Conservation (phyloP, 2,329 filamentous ascomycete species). For the Cercospora sp. region DNA sequence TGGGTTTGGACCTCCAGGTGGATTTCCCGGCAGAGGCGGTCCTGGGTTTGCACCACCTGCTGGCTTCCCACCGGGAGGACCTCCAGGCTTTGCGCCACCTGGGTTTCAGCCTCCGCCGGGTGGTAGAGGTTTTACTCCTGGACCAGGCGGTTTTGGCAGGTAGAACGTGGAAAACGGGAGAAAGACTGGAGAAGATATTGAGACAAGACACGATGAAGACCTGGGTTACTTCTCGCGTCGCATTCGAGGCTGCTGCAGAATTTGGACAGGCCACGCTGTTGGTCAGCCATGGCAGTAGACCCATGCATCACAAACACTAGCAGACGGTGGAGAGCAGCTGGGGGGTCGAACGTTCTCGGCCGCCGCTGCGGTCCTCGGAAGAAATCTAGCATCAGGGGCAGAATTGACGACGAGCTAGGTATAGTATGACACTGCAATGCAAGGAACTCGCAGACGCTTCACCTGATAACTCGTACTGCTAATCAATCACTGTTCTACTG, state of each 20-base stretch:
- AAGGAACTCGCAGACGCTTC: not conserved
- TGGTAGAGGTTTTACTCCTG: conserved; percentile 37
- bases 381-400: conserved; percentile 21
- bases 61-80: conserved; percentile 36
- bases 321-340: not conserved
- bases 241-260: not conserved
- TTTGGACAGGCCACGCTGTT: not conserved
- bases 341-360: not conserved
- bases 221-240: not conserved
- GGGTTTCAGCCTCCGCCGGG: conserved; percentile 70
- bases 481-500: not conserved
- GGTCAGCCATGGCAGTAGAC: not conserved
- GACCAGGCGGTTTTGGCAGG: conserved; percentile 35
- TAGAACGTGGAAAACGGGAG: conserved; percentile 19
- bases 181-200: not conserved
- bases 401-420: conserved; percentile 20
- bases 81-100: conserved; percentile 39
- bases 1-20: conserved; percentile 42
- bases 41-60: conserved; percentile 30
- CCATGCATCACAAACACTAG: not conserved
- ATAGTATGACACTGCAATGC: conserved; percentile 13
- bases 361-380: not conserved
- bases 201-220: not conserved
- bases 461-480: not conserved
- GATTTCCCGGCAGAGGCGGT: conserved; percentile 40